Percentiles rank a stretch among this genome's conserved stretches.
These are phyloP conservation scores for Monilinia fructicola DNA, from an alignment of 2,329 filamentous ascomycete genomes.

Conservation along the genomic window DNA sequence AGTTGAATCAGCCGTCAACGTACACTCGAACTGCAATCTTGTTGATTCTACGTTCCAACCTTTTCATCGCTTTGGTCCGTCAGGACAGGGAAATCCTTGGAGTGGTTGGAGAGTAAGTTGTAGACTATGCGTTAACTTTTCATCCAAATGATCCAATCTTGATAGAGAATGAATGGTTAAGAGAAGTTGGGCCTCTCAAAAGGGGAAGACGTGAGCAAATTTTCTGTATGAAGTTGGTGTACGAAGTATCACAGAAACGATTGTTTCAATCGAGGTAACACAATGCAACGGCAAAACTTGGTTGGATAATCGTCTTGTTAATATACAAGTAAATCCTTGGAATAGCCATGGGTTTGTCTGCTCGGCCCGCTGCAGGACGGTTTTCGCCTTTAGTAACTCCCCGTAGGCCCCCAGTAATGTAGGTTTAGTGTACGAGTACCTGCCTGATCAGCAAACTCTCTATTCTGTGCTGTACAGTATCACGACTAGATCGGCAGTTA, in stretches of 20 bases:
- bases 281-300: slow-evolving; percentile 6
- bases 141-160: slow-evolving; percentile 4
- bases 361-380: slow-evolving; percentile 39
- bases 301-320: slow-evolving; percentile 1
- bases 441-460: not conserved
- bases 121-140: not conserved
- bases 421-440: not conserved
- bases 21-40: not conserved
- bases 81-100: slow-evolving; percentile 7
- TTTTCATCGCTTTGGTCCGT: not conserved
- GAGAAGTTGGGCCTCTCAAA: not conserved
- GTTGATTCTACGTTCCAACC: not conserved
- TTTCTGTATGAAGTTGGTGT: slow-evolving; percentile 16
- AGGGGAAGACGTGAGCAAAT: slow-evolving; percentile 7
- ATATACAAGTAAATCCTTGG: slow-evolving; percentile 9
- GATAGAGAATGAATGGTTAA: not conserved
- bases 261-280: not conserved
- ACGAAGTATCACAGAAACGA: not conserved
- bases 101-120: not conserved
- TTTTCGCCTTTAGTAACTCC: slow-evolving; percentile 25
- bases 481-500: not conserved
- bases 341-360: slow-evolving; percentile 26
- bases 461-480: no score
- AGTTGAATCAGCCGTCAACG: not conserved
- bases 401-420: not conserved